These are phyloP conservation scores for Solanum paucissectum DNA, from an alignment of 257 asterid genomes.

Conservation along the genomic window DNA sequence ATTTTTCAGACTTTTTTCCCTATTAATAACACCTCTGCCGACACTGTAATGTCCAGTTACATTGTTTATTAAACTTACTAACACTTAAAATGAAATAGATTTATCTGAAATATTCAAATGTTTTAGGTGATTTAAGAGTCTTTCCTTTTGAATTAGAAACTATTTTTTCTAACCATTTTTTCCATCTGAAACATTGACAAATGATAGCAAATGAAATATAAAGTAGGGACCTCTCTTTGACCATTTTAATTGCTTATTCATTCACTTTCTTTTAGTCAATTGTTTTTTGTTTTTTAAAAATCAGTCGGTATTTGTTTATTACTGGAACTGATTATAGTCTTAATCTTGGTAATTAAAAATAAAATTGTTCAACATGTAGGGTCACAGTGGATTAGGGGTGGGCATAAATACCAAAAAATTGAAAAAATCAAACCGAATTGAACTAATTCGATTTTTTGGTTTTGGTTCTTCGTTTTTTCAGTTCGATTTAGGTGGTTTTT, in stretches of 20 bases:
- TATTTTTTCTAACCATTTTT: background rate
- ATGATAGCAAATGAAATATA: background rate
- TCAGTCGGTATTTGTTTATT: background rate
- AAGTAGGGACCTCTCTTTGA: background rate
- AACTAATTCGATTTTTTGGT: too few relatives aligned
- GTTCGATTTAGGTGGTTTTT: too few relatives aligned
- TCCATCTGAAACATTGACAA: background rate
- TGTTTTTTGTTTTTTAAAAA: background rate
- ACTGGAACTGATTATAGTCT: background rate
- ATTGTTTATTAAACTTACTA: background rate
- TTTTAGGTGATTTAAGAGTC: background rate
- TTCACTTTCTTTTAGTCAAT: background rate
- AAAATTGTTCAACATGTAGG: background rate
- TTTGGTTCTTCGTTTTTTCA: too few relatives aligned
- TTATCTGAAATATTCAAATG: background rate
- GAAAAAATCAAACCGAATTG: too few relatives aligned
- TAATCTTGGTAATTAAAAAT: background rate
- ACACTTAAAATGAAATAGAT: background rate
- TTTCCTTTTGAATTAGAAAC: background rate
- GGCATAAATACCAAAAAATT: too few relatives aligned
- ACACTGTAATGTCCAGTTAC: background rate
- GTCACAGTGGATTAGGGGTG: background rate
- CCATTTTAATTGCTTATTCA: background rate
- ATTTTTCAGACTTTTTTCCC: too few relatives aligned
- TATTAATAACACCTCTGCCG: background rate